Base-by-base conservation (phyloP, 2,329 filamentous ascomycete species). In the Nigrospora sphaerica region DNA sequence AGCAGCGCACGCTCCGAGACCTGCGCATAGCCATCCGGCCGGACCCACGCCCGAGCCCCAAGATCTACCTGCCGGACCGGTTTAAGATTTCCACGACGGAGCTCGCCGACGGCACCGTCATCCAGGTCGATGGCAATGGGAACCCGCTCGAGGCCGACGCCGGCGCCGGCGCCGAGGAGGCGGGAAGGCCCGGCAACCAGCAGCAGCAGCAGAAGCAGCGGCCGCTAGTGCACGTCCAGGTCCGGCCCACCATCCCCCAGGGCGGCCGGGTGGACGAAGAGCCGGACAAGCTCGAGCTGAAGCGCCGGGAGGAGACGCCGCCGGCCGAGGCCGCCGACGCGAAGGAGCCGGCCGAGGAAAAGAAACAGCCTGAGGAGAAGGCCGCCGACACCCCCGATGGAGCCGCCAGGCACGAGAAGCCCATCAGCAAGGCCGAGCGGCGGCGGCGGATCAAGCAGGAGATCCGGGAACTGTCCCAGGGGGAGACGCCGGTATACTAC, bases 1-100 rank as follows among this genome's bases (percentile, higher is more conserved):
- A 96, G 60, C 91, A 96, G 65, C 81, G 88, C 57, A 93, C 89
- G 1, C 80, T 95, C 5, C 79, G 78, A 51, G 84, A 85, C 56
- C 76, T 96, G 32, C 86, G 92, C 57, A 72, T 75, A 46, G 86
- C 86, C 16, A 84, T 95, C 57, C 77, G 76, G 54, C 76, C 73
- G 43, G 51, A 56, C 17, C 64, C 71, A 59, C 68, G 60, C 10
- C 68, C 72, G 6, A 69, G 69, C 1, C 73, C 74, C 6, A 70
- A 72, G 49, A 66, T 72, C 39, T 72, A 74, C 57, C 62, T 78
- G 1, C 75, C 76, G 0, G 74, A 77, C 48, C 67, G 69, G 19
- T 77, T 78, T 58, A 66, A 68, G 47, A 59, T 67, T 31, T 61
- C 63, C 38, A 72, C 71, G 3, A 70, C 69, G 0, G 67, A 72